phyloP scores from a whole-genome alignment of 176 grass and related monocot species.

The Phoenix dactylifera region DNA sequence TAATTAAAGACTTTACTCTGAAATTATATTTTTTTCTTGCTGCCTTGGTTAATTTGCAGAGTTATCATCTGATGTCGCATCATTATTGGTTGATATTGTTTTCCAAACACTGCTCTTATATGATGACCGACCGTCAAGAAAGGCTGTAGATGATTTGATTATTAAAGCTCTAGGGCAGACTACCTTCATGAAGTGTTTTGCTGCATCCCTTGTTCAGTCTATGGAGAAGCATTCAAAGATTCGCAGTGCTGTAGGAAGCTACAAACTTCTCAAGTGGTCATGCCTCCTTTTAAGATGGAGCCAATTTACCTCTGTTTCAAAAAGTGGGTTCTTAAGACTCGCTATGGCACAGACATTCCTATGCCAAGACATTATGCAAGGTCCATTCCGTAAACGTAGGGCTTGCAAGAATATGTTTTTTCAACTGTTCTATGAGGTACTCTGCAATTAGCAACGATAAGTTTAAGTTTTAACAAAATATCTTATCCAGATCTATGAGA shows the following conservation, averaged over 20 bases:
- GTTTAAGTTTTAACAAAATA: constrained; percentile 7
- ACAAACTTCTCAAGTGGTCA: constrained; percentile 92
- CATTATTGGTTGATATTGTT: constrained; percentile 61
- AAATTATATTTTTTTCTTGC: constrained; percentile 4
- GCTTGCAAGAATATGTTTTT: constrained; percentile 32
- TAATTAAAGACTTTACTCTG: background rate
- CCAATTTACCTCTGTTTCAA: constrained; percentile 68
- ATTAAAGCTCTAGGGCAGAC: constrained; percentile 51
- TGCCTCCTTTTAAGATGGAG: constrained; percentile 76
- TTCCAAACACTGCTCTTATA: constrained; percentile 82
- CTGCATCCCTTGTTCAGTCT: constrained; percentile 57
- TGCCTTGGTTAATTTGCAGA: constrained; percentile 25
- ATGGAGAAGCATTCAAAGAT: constrained; percentile 82
- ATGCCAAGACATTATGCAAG: constrained; percentile 65
- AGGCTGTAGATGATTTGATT: constrained; percentile 77
- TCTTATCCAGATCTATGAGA: constrained; percentile 1
- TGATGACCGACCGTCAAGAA: constrained; percentile 82
- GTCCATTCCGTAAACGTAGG: constrained; percentile 46
- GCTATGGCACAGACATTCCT: constrained; percentile 60
- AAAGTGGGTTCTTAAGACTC: constrained; percentile 74
- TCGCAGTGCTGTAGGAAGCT: constrained; percentile 54
- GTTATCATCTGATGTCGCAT: constrained; percentile 33
- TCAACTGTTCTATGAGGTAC: constrained; percentile 76
- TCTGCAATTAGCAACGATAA: constrained; percentile 10
- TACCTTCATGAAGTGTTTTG: constrained; percentile 76